Evolutionary conservation across 1,139 yeast species (phyloP).

Genomic region (Meyerozyma carpophila): DNA sequence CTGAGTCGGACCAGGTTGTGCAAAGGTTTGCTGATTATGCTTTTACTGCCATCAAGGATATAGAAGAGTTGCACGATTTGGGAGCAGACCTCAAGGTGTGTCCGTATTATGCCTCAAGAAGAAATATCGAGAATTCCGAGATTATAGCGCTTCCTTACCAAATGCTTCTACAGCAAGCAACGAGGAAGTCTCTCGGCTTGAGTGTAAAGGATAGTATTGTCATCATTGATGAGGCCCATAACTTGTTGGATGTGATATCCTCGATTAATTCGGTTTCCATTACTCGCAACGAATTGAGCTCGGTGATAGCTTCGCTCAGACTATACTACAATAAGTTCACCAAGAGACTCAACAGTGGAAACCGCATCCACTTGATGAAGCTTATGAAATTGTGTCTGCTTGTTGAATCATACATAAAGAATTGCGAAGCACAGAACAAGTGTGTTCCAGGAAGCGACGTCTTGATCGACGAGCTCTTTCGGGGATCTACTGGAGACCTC

Average conservation of each 20-base stretch:
- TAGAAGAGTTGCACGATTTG: constrained; percentile 66
- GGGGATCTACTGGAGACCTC: constrained; percentile 58
- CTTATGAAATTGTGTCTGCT: constrained; percentile 52
- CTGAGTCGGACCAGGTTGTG: constrained; percentile 23
- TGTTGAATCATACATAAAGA: constrained; percentile 41
- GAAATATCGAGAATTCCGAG: constrained; percentile 55
- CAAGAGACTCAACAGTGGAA: constrained; percentile 63
- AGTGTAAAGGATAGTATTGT: constrained; percentile 61
- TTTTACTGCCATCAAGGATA: constrained; percentile 65
- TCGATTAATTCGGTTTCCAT: constrained; percentile 63
- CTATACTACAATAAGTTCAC: constrained; percentile 57
- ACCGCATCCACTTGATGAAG: constrained; percentile 65
- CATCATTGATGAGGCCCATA: constrained; percentile 91
- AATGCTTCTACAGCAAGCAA: constrained; percentile 57
- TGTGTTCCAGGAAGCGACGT: constrained; percentile 52
- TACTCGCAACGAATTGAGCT: constrained; percentile 42
- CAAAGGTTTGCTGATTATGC: constrained; percentile 54
- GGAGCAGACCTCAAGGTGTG: constrained; percentile 61
- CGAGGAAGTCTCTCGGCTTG: constrained; percentile 58
- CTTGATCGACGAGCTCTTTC: constrained; percentile 47
- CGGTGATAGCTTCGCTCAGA: constrained; percentile 43
- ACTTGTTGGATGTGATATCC: constrained; percentile 71
- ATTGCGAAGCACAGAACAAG: constrained; percentile 16
- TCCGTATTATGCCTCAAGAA: constrained; percentile 76
- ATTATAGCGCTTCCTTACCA: constrained; percentile 85